Conservation (phyloP, 1,284 basidiomycete genomes). For the Coniferiporia weirii region DNA sequence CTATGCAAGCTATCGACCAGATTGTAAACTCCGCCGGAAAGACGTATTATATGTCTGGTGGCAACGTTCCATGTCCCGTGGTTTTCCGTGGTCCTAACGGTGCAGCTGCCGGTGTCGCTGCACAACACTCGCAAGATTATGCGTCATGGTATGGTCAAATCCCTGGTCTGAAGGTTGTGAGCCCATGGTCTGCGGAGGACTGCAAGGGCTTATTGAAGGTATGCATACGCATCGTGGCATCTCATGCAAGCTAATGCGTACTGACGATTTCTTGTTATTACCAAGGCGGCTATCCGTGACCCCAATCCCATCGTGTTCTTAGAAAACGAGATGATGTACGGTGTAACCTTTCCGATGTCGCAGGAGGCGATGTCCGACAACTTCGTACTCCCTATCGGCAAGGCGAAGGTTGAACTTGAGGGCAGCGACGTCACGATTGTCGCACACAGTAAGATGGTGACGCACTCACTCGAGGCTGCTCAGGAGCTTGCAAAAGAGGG, state of each 20-base stretch:
- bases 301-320: slow-evolving; percentile 98
- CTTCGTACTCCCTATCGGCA: slow-evolving; percentile 95
- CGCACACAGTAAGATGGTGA: slow-evolving; percentile 96
- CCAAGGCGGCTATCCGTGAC: slow-evolving; percentile 91
- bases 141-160: slow-evolving; percentile 84
- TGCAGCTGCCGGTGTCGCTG: slow-evolving; percentile 94
- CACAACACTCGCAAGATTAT: slow-evolving; percentile 91
- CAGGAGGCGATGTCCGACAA: slow-evolving; percentile 92
- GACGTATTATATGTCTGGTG: slow-evolving; percentile 99
- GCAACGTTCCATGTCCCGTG: slow-evolving; percentile 95
- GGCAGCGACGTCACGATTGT: slow-evolving; percentile 95
- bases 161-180: slow-evolving; percentile 96
- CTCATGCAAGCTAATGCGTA: neutral
- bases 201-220: slow-evolving; percentile 98
- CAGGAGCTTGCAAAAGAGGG: slow-evolving; percentile 93
- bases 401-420: slow-evolving; percentile 92
- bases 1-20: slow-evolving; percentile 98
- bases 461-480: slow-evolving; percentile 89
- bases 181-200: slow-evolving; percentile 96
- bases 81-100: slow-evolving; percentile 99
- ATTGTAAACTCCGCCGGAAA: slow-evolving; percentile 99
- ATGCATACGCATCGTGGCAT: slow-evolving; percentile 17
- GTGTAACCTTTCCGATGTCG: slow-evolving; percentile 94
- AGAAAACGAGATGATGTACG: slow-evolving; percentile 99
- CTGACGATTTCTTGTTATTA: neutral